Evolutionary conservation across 1,284 basidiomycete species (phyloP), one percentile per base, ranked within the genome.

Genomic region (Pseudozyma tsukubaensis): DNA sequence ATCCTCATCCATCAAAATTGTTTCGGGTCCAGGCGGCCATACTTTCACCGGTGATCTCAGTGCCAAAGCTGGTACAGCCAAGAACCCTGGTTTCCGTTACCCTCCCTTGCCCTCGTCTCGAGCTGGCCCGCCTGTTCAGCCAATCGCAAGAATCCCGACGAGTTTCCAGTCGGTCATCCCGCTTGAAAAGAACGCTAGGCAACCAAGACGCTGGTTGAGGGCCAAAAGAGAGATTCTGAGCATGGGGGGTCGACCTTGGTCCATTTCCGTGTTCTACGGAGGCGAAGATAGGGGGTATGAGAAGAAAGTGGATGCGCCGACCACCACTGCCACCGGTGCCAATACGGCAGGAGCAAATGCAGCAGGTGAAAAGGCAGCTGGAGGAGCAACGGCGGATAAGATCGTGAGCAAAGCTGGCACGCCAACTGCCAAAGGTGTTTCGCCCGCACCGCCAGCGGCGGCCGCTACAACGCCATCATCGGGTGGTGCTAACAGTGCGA

Each of bases 171-270:
- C 65, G 48, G 67, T 63, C 35, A 72, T 66, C 40, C 68, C 80
- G 42, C 52, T 82, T 4, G 79, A 81, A 36, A 51, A 60, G n/a
- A 66, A 63, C 7, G 34, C 47, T 4, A 48, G 68, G 13, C 60
- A 65, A 47, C 64, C 70, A 18, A 72, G 80, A 8, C 49, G 71
- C 11, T 82, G 80, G 80, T 16, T 52, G 19, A 72, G 64, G 21
- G 64, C 45, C 6, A 65, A 62, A 44, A 61, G 81, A 3, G 81
- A 82, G 57, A 60, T 82, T 4, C 50, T 81, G 29, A 80, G 65
- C 36, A 62, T 82, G 55, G 77, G 73, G 11, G 81, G 81, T 2
- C 57, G 79, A 19, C 59, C 70, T 0, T 82, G 81, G 81, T 72
- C 70, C 36, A 66, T 78, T 24, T 63, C 76, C 0, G 69, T 68